phyloP scores from a whole-genome alignment of 73 alveolate species.

The Paraurostyla sp. region DNA sequence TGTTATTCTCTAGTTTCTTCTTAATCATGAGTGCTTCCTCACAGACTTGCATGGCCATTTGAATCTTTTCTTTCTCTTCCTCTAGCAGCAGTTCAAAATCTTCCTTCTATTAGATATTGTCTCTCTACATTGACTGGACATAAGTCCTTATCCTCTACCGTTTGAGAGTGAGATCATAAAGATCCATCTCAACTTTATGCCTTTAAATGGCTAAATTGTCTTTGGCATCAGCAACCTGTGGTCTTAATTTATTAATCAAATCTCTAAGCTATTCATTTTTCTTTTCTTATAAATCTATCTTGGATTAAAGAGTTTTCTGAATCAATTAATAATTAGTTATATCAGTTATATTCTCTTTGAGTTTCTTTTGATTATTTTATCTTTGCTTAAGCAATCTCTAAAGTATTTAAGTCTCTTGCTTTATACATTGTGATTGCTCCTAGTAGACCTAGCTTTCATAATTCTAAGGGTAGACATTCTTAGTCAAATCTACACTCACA shows the following conservation, averaged over 20 bases:
- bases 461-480: too few relatives aligned
- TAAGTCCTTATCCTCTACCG: slow-evolving; percentile 14
- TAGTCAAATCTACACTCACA: too few relatives aligned
- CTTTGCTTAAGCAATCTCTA: neutral
- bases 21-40: slow-evolving; percentile 12
- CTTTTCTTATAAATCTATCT: neutral
- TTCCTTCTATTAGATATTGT: neutral
- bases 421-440: neutral
- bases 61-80: slow-evolving; percentile 12
- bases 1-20: neutral
- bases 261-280: neutral
- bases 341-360: neutral
- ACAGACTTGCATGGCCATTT: slow-evolving; percentile 25
- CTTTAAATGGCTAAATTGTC: neutral
- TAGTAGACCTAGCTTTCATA: neutral
- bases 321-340: neutral
- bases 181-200: neutral
- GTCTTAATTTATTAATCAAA: neutral
- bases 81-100: slow-evolving; percentile 8
- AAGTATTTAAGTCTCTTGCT: neutral
- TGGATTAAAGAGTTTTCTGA: neutral
- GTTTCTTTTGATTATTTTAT: neutral
- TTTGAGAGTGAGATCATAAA: slow-evolving; percentile 13
- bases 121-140: slow-evolving; percentile 8
- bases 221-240: neutral